Base-by-base conservation (phyloP, 768 basidiomycete genomes). In the Auriculariales sp. region DNA sequence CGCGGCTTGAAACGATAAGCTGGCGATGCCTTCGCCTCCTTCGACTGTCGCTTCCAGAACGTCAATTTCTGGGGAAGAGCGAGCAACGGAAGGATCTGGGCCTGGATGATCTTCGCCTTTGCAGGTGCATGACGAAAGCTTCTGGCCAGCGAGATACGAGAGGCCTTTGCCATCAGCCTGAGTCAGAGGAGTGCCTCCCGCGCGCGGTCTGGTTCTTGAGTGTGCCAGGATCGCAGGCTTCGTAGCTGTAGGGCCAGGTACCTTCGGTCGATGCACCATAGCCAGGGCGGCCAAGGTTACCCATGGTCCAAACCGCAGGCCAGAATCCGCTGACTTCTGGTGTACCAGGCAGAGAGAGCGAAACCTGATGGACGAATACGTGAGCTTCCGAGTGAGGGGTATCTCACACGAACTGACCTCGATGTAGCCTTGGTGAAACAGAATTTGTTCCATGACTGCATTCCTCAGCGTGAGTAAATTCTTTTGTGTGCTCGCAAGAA, bases 371-470 rank as follows among this genome's bases (percentile, higher is more conserved):
- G n/a, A n/a, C n/a, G n/a, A n/a, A n/a, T n/a, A n/a, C n/a, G n/a
- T n/a, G n/a, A n/a, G n/a, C n/a, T n/a, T n/a, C n/a, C n/a, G n/a
- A n/a, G n/a, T n/a, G n/a, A n/a, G n/a, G n/a, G n/a, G n/a, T n/a
- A n/a, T n/a, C n/a, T n/a, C n/a, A n/a, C n/a, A n/a, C n/a, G n/a
- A n/a, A n/a, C n/a, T n/a, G n/a, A 83, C 77, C 65, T 95, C 95
- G 50, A 97, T 69, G 60, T 92, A 91, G 2, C 89, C 91, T 89
- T 90, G 14, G 81, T 93, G 66, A 92, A 95, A 66, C 93, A 98
- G 49, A 95, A 65, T 65, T 95, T 89, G 66, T 95, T 94, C 92
- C 93, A 95, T 11, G 80, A 75, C 56, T 83, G n/a, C n/a, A n/a
- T n/a, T n/a, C n/a, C n/a, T n/a, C n/a, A n/a, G n/a, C n/a, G n/a